Base-by-base conservation (phyloP, 75 land plant genomes). In the Sequoiadendron giganteum region DNA sequence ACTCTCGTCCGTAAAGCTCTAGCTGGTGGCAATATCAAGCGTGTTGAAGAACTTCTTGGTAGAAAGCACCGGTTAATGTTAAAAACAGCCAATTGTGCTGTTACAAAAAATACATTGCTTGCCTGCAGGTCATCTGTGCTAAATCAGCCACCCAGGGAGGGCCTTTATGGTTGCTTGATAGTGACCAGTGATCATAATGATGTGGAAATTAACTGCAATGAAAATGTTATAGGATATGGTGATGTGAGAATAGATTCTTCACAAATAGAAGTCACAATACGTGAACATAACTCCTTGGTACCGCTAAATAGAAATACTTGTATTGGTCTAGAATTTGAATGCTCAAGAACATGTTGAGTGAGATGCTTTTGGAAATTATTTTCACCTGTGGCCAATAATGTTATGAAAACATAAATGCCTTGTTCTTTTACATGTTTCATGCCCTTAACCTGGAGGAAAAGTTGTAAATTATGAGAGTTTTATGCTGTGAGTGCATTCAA, bases 1-100 rank as follows among this genome's bases (percentile, higher is more conserved):
- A 97, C 98, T 73, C 95, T 98, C 48, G 98, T 97, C 56, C 94
- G 99, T 18, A 91, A 91, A 87, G 98, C 99, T 82, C 94, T 97
- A 81, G 93, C 92, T 40, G 83, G 28, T n/a, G 98, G 99, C 56
- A 94, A 97, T 68, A 93, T 97, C 92, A 77, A 88, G 68, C 95
- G 95, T 89, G 99, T 96, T 10, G 85, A 93, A 43, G 88, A 93
- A 85, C 91, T 97, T 34, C 91, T 97, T 56, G 99, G 99, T 1
- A 90, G 99, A 30, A 89, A 85, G 52, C 99, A 97, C 88, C 98
- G 99, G 65, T 88, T 97, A 18, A 78, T 96, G 14, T 58, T 97
- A 65, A 43, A n/a, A 68, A 75, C 87, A 68, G 86, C 87, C 40
- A 86, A 68, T 68, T 86, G 78, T 79, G 84, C 18, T n/a, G 76